A percentile compares a stretch with the other conserved stretches of the same genome.
These are phyloP conservation scores for Moniliophthora roreri DNA, from an alignment of 1,284 basidiomycete genomes.

Conservation along the genomic window DNA sequence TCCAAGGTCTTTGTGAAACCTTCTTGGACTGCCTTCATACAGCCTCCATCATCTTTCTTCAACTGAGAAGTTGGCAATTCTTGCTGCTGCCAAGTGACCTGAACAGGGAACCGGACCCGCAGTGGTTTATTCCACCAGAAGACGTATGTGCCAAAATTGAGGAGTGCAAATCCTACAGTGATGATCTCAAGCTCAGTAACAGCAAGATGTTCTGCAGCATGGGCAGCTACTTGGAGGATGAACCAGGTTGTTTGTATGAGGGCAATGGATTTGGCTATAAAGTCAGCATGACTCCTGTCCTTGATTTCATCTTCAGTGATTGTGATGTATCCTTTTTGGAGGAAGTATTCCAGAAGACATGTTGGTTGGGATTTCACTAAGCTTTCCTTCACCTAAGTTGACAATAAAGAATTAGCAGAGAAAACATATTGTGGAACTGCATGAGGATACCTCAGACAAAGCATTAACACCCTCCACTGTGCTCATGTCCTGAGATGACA, in stretches of 20 bases:
- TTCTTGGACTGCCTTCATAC: too few relatives aligned
- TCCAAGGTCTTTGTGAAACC: too few relatives aligned
- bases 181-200: constrained; percentile 1
- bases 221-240: neutral
- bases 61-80: too few relatives aligned
- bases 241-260: constrained; percentile 1
- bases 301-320: neutral
- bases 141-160: neutral
- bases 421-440: too few relatives aligned
- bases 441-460: too few relatives aligned
- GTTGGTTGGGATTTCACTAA: neutral
- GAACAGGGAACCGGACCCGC: neutral
- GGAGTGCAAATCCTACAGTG: neutral
- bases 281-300: neutral
- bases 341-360: neutral
- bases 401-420: neutral
- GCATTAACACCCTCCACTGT: too few relatives aligned
- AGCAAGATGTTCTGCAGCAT: neutral
- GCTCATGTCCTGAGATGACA: too few relatives aligned
- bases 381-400: neutral
- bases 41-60: too few relatives aligned
- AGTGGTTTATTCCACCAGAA: constrained; percentile 2
- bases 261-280: neutral
- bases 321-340: neutral
- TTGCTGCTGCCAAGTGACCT: too few relatives aligned